Evolutionary conservation across 306 rosid species (phyloP).

Genomic region (Pueraria montana): DNA sequence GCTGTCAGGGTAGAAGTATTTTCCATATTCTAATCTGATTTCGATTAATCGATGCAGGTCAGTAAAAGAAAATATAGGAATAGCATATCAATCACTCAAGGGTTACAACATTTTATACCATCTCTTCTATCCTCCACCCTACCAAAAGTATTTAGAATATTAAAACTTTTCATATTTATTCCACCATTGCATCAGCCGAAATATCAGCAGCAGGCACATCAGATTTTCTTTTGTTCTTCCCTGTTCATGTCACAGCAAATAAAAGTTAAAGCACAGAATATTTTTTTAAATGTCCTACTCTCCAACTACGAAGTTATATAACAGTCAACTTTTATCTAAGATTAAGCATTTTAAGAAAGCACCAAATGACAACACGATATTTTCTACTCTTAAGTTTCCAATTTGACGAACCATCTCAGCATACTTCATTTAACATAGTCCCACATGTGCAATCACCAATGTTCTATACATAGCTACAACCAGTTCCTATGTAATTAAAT

Average conservation of each 20-base stretch:
- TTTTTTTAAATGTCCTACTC: not conserved
- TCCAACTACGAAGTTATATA: not conserved
- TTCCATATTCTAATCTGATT: slow-evolving; percentile 1
- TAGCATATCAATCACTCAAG: slow-evolving; percentile 14
- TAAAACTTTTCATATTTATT: slow-evolving; percentile 42
- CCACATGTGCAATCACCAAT: slow-evolving; percentile 3
- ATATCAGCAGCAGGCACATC: slow-evolving; percentile 54
- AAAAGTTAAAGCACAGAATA: not conserved
- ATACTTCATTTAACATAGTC: not conserved
- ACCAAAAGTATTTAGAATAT: not conserved
- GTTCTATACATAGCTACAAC: not conserved
- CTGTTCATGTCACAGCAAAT: slow-evolving; percentile 50
- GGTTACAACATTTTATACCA: slow-evolving; percentile 40
- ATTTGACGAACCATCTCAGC: not conserved
- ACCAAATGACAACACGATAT: not conserved
- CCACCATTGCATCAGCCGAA: slow-evolving; percentile 70
- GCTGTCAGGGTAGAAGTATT: not conserved
- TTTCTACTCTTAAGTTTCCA: slow-evolving; percentile 2
- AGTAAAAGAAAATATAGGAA: not conserved
- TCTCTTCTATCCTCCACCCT: slow-evolving; percentile 33
- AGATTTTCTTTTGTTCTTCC: slow-evolving; percentile 67
- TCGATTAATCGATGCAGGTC: not conserved
- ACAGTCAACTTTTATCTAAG: not conserved
- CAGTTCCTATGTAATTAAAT: slow-evolving; percentile 11
- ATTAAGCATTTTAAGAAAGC: not conserved